Conservation (phyloP, 1,284 basidiomycete species). For the Anthracocystis setariae region DNA sequence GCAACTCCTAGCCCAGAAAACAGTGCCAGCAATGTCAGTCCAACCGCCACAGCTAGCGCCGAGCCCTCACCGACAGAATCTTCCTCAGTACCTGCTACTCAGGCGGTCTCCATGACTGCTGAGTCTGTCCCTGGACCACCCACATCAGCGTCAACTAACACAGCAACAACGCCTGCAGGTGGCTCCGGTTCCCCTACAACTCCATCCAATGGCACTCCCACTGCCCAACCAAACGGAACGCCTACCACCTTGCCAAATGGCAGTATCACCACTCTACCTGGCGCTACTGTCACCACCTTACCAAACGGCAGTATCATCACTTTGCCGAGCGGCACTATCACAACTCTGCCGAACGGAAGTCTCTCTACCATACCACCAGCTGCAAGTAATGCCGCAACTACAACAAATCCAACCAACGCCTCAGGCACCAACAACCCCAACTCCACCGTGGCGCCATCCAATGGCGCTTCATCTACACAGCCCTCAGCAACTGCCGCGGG, state of each 20-base stretch:
- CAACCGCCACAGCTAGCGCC: conserved; percentile 5
- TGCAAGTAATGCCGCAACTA: no score
- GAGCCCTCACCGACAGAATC: not conserved
- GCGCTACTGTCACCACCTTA: no score
- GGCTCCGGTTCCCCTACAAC: not conserved
- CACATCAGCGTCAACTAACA: not conserved
- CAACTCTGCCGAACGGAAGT: no score
- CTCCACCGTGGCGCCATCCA: not conserved
- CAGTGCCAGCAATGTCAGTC: not conserved
- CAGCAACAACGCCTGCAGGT: not conserved
- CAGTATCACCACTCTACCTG: not conserved
- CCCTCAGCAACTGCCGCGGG: conserved; percentile 29
- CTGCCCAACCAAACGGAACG: not conserved
- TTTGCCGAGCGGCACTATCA: no score
- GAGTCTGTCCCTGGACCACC: not conserved
- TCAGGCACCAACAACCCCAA: not conserved
- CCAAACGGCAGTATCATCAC: no score
- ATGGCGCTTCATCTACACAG: not conserved
- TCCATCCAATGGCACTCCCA: not conserved
- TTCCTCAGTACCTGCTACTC: conserved; percentile 1
- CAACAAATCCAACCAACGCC: not conserved
- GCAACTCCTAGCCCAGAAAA: not conserved
- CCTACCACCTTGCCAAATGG: not conserved
- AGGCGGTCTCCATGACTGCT: not conserved
- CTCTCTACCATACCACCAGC: no score